phyloP scores from a whole-genome alignment of 352 stramenopile species.

The Phytophthora tubulina region DNA sequence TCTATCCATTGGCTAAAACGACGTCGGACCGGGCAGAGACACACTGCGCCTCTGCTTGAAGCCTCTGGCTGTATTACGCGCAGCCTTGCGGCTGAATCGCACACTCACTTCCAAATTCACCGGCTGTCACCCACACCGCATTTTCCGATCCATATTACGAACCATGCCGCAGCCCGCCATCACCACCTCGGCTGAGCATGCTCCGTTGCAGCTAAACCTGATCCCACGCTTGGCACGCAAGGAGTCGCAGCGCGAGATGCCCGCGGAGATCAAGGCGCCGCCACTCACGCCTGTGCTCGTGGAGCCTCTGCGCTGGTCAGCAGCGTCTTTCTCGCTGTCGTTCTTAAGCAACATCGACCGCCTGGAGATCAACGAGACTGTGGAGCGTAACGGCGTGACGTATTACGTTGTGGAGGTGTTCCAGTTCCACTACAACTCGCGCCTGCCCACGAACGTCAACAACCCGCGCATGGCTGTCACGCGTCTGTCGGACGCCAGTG shows the following conservation, averaged over 20 bases:
- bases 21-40: conserved; percentile 33
- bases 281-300: conserved; percentile 50
- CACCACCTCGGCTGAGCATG: conserved; percentile 15
- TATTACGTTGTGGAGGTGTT: conserved; percentile 71
- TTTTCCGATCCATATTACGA: conserved; percentile 6
- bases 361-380: conserved; percentile 59
- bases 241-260: conserved; percentile 34
- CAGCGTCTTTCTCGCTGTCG: conserved; percentile 40
- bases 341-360: conserved; percentile 68
- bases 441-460: conserved; percentile 56
- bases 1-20: conserved; percentile 6
- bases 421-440: conserved; percentile 61
- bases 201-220: conserved; percentile 40
- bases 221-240: conserved; percentile 42
- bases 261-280: conserved; percentile 39
- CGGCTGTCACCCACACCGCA: conserved; percentile 7
- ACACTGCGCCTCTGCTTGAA: conserved; percentile 28
- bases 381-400: conserved; percentile 50
- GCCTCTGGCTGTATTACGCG: conserved; percentile 26
- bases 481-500: conserved; percentile 30
- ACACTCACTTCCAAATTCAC: conserved; percentile 30
- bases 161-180: conserved; percentile 32
- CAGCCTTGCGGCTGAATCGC: not conserved
- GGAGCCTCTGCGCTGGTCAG: conserved; percentile 51
- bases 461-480: conserved; percentile 47